phyloP scores from a whole-genome alignment of 129 eudicot species.

The Ambrosia trifida region DNA sequence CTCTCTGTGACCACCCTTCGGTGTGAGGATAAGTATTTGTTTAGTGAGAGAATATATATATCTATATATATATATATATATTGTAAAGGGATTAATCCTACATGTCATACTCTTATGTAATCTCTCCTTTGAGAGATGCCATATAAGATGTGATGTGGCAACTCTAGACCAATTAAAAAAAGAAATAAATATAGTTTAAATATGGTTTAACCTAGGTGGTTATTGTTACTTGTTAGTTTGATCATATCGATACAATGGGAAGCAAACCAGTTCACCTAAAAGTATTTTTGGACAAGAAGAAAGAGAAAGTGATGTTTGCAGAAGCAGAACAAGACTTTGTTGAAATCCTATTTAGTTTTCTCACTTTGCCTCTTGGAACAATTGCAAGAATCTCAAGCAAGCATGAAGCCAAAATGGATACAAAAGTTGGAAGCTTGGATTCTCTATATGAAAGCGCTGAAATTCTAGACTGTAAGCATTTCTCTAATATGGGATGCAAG shows the following conservation, averaged over 20 bases:
- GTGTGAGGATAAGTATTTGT: no score
- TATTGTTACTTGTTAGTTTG: conserved; percentile 1
- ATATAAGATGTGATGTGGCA: no score
- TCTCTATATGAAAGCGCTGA: conserved; percentile 27
- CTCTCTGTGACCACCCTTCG: no score
- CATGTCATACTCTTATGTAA: no score
- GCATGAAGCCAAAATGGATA: conserved; percentile 6
- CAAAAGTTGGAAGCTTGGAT: conserved; percentile 38
- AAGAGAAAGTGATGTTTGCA: conserved; percentile 36
- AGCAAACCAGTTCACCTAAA: conserved; percentile 26
- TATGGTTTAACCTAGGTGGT: no score
- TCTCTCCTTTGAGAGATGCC: no score
- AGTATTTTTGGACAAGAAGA: conserved; percentile 27
- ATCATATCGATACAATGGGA: conserved; percentile 20
- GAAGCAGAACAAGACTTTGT: conserved; percentile 35
- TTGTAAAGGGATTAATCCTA: no score
- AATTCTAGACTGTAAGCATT: conserved; percentile 26
- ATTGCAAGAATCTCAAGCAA: conserved; percentile 18
- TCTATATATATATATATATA: no score
- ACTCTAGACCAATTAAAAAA: no score
- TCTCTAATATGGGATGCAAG: conserved; percentile 25
- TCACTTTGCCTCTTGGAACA: conserved; percentile 43
- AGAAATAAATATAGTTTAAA: no score
- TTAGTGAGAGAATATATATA: no score
- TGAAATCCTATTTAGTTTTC: conserved; percentile 38